Conservation (phyloP, 164 flowering plant genomes). For the Liquidambar formosana region DNA sequence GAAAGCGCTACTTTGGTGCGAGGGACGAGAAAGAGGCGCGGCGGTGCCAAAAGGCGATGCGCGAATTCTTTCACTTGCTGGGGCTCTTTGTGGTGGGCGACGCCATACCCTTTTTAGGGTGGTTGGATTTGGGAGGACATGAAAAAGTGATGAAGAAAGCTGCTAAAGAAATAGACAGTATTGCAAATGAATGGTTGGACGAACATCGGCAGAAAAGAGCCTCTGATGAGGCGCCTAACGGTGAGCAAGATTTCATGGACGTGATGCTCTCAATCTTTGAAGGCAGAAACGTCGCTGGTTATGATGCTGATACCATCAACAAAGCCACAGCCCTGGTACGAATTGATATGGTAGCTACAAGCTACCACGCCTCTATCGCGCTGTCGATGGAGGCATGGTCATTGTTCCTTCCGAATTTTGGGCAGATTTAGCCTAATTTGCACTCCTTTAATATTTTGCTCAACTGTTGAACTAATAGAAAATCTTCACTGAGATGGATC, state of each 20-base stretch:
- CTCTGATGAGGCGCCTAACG: not conserved
- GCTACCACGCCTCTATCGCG: no score
- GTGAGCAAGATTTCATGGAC: constrained; percentile 31
- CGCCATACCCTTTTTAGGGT: constrained; percentile 29
- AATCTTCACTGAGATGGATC: no score
- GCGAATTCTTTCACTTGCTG: constrained; percentile 12
- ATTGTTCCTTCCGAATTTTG: no score
- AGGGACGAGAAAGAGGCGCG: constrained; percentile 14
- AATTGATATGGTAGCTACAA: no score
- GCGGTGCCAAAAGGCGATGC: constrained; percentile 18
- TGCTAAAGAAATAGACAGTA: constrained; percentile 24
- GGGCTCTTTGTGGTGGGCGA: constrained; percentile 30
- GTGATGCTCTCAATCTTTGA: constrained; percentile 18
- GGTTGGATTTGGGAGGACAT: constrained; percentile 38
- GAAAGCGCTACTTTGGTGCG: constrained; percentile 25
- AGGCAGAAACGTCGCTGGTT: constrained; percentile 6
- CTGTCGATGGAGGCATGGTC: no score
- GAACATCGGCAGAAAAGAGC: constrained; percentile 23
- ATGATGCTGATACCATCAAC: constrained; percentile 20
- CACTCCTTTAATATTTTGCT: no score
- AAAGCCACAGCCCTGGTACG: constrained; percentile 35
- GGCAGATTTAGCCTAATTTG: no score
- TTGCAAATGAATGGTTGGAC: constrained; percentile 27
- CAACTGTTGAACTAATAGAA: no score
- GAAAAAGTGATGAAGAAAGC: constrained; percentile 33